Percentiles rank a stretch among this genome's conserved stretches.
Conservation (phyloP, 2,329 filamentous ascomycete genomes). For the Penicillium psychrosexuale region DNA sequence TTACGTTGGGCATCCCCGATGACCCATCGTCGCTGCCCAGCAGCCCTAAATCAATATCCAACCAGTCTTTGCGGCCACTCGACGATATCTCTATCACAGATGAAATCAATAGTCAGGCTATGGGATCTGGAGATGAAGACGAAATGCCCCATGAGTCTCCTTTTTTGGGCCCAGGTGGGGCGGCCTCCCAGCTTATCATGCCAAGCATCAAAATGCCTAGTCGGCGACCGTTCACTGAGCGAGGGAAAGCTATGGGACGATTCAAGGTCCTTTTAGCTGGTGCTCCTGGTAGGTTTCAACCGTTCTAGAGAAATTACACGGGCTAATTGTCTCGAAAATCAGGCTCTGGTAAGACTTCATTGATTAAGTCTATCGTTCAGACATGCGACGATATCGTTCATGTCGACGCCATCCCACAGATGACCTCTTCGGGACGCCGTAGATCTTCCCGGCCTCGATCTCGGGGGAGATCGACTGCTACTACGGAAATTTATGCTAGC, state of each 20-base stretch:
- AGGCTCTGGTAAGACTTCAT: constrained; percentile 84
- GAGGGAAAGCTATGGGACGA: constrained; percentile 76
- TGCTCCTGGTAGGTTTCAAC: constrained; percentile 58
- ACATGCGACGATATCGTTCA: constrained; percentile 90
- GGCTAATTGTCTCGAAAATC: constrained; percentile 1
- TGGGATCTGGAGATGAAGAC: constrained; percentile 57
- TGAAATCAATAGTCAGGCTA: constrained; percentile 54
- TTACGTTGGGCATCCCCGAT: constrained; percentile 46
- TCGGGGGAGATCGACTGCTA: constrained; percentile 28
- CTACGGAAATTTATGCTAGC: constrained; percentile 72
- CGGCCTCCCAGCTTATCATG: constrained; percentile 83
- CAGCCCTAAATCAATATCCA: constrained; percentile 59
- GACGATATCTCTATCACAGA: constrained; percentile 56
- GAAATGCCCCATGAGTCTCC: constrained; percentile 34
- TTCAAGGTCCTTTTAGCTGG: constrained; percentile 88
- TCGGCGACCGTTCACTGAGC: constrained; percentile 83
- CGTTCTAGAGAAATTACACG: neutral
- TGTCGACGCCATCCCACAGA: constrained; percentile 61
- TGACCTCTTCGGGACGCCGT: constrained; percentile 16
- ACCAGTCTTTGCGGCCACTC: constrained; percentile 57
- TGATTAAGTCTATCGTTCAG: constrained; percentile 85
- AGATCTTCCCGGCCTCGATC: constrained; percentile 23
- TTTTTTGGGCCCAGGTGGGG: constrained; percentile 35
- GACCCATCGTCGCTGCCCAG: constrained; percentile 53
- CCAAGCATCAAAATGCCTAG: constrained; percentile 89